Evolutionary conservation across 768 basidiomycete species (phyloP), one percentile per base, ranked within the genome.

Genomic region (Mycena venus): DNA sequence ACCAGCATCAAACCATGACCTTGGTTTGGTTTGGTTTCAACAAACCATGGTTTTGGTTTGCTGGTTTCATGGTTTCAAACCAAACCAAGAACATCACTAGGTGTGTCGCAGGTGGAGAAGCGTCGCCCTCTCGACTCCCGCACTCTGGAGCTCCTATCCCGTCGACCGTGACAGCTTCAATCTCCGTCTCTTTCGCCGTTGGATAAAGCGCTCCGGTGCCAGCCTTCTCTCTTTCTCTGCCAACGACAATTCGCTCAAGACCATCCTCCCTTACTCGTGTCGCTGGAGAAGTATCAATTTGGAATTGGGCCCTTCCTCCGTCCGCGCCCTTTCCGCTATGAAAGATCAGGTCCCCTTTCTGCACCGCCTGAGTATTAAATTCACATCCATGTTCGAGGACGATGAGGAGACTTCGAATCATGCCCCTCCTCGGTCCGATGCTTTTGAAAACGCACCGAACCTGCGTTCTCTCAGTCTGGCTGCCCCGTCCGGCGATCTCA

Each of bases 121-220:
- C 11, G 55, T 68, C 19, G 66, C 66, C 0, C n/a, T 68, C 6
- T 56, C 53, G 2, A 68, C 55, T 6, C 66, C 66, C 34, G 3
- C 0, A n/a, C 53, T 68, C 15, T 68, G 66, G 66, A 42, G 32
- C 27, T 68, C 53, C 9, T 58, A 3, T 29, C 6, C 36, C 14
- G 4, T 42, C 3, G 29, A 21, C 4, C 2, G 4, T 8, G n/a
- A n/a, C n/a, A n/a, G 4, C 4, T 55, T 31, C 36, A 56, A 42
- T 10, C 17, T 23, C 25, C 34, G 10, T 21, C 51, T 58, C 2
- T 68, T 56, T 34, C 53, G 53, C 21, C 51, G 56, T 15, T 68
- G 53, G 66, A 68, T 68, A 55, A 19, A 58, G 32, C 53, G 66
- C 29, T 47, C 66, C 19, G 53, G 36, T 38, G 66, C n/a, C 10